Base-by-base conservation (phyloP, 768 basidiomycete species). In the Lentinula aciculospora region DNA sequence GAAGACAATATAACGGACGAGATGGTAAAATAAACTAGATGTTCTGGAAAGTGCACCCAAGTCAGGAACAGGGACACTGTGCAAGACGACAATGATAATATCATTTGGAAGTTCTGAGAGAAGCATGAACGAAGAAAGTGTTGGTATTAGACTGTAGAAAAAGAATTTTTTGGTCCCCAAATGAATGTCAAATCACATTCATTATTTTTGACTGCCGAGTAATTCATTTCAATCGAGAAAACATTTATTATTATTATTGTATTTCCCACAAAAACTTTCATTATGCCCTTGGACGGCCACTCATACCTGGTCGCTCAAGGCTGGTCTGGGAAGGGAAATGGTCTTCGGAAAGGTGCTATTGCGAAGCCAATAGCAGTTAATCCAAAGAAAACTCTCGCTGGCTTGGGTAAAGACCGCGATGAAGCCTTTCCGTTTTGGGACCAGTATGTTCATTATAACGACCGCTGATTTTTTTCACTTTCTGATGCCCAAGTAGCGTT, bases 351-450 rank as follows among this genome's bases (percentile, higher is more conserved):
- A 12, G 94, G 90, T 5, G 88, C 92, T 51, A 84, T 94, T 37
- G 77, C 76, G 19, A 79, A 83, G 6, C 94, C 94, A 1, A 72
- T 98, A 31, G 80, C 86, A 4, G 81, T 94, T 39, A 79, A 87
- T 1, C 88, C 89, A 68, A 97, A 97, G 76, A 88, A 86, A 72
- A 91, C 80, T 4, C 76, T 95, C n/a, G 74, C 83, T 9, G 94
- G 94, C 2, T 71, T 98, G 58, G 94, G 94, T 57, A 94, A 93
- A 69, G 92, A 98, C 69, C 81, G 94, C 62, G 94, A 96, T 66
- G 94, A 95, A 64, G 92, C 93, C 0, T 94, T 94, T 68, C 94
- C 94, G 51, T 98, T 98, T 81, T 98, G 94, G 94, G 94, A 98
- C 69, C 93, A 97, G 94, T 96, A 64, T 71, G 91, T 80, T 46